A percentile compares a stretch with the other conserved stretches of the same genome.
phyloP scores from a whole-genome alignment of 1,284 basidiomycete species.

The Afroboletus lepidellus region DNA sequence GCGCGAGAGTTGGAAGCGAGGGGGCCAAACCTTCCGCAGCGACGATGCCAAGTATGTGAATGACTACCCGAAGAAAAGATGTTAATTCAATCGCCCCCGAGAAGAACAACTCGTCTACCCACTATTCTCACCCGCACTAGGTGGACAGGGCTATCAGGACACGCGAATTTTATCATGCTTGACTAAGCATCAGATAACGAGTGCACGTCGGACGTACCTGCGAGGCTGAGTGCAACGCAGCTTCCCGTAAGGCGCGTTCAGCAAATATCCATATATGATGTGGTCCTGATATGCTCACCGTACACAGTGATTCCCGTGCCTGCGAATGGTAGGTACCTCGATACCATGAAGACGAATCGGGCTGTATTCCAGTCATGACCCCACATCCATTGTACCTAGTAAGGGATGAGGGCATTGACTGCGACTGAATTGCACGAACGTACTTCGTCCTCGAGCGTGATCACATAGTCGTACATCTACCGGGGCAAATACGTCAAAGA shows the following conservation, averaged over 20 bases:
- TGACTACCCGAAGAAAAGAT: conserved; percentile 4
- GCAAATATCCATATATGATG: neutral
- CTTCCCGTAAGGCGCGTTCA: conserved; percentile 5
- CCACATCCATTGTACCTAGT: conserved; percentile 20
- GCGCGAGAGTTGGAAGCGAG: neutral
- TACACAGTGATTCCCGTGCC: conserved; percentile 16
- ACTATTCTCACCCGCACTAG: conserved; percentile 3
- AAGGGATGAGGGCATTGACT: neutral
- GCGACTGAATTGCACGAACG: neutral
- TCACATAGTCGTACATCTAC: conserved; percentile 17
- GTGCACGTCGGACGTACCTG: conserved; percentile 4
- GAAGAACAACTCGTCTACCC: neutral
- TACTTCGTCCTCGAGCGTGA: conserved; percentile 25
- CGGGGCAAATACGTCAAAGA: neutral
- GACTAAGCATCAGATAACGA: neutral
- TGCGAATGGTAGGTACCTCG: conserved; percentile 23
- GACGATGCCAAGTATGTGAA: conserved; percentile 16
- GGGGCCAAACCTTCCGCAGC: conserved; percentile 15
- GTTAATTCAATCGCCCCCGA: neutral
- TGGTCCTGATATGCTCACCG: conserved; percentile 3
- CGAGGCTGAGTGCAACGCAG: conserved; percentile 5
- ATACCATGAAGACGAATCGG: conserved; percentile 16
- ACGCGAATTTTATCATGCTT: no score
- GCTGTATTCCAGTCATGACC: conserved; percentile 13
- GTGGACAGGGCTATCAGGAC: conserved; percentile 1